These are phyloP conservation scores for Metschnikowia cerradonensis DNA, from an alignment of 805 yeast genomes.

Conservation along the genomic window DNA sequence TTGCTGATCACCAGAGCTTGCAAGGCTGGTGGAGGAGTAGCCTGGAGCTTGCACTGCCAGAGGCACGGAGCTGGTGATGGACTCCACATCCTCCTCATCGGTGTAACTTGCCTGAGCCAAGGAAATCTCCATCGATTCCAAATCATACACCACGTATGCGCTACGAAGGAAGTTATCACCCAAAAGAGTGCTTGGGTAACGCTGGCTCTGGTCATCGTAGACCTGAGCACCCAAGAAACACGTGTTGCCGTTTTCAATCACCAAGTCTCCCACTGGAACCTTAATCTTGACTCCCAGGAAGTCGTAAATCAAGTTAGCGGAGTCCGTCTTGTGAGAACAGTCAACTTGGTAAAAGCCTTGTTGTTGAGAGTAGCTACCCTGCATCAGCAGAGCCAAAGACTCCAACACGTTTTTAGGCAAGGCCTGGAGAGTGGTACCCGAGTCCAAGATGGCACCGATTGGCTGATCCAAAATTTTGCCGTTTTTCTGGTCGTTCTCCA, in stretches of 20 bases:
- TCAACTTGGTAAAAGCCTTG: conserved; percentile 6
- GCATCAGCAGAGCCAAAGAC: conserved; percentile 11
- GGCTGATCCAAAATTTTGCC: conserved; percentile 1
- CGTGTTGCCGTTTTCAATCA: conserved; percentile 14
- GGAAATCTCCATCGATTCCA: conserved; percentile 52
- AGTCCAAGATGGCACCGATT: conserved; percentile 36
- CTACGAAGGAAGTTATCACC: conserved; percentile 25
- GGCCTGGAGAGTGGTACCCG: conserved; percentile 51
- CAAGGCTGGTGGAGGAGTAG: conserved; percentile 36
- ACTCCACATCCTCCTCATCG: conserved; percentile 34
- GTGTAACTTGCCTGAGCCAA: conserved; percentile 37
- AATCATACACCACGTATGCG: conserved; percentile 62
- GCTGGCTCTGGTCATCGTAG: conserved; percentile 50
- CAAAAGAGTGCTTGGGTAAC: conserved; percentile 61
- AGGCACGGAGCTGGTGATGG: conserved; percentile 46
- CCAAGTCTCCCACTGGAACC: conserved; percentile 17
- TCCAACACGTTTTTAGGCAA: conserved; percentile 36
- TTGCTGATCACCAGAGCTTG: background rate
- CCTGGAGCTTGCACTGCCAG: conserved; percentile 34
- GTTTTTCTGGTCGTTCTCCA: conserved; percentile 14
- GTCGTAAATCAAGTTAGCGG: conserved; percentile 28
- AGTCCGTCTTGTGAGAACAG: conserved; percentile 9
- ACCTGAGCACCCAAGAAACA: conserved; percentile 28
- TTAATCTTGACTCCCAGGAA: conserved; percentile 41
- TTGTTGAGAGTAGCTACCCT: background rate